These are phyloP conservation scores for Tetrapisispora pingtungensis DNA, from an alignment of 805 yeast species.

Conservation along the genomic window DNA sequence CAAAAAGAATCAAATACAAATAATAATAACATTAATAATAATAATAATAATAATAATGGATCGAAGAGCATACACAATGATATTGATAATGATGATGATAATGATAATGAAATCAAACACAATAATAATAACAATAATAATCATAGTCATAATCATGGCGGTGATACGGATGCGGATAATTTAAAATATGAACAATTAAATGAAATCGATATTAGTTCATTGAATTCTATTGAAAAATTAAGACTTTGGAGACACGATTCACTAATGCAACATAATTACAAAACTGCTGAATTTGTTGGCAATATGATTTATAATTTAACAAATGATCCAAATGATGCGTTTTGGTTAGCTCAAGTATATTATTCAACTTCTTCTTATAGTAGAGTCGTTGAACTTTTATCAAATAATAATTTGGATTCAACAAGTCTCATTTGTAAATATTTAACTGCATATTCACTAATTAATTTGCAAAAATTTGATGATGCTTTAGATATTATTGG, in stretches of 20 bases:
- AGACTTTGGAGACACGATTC: conserved; percentile 93
- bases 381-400: conserved; percentile 64
- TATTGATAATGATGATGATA: background rate
- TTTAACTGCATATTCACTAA: conserved; percentile 63
- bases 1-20: conserved; percentile 11
- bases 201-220: conserved; percentile 18
- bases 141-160: conserved; percentile 1
- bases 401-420: conserved; percentile 42
- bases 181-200: background rate
- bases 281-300: conserved; percentile 83
- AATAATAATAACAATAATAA: too few species aligned
- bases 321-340: conserved; percentile 84
- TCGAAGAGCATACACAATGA: background rate
- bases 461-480: conserved; percentile 68
- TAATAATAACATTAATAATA: background rate
- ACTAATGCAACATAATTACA: conserved; percentile 79
- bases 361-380: conserved; percentile 66
- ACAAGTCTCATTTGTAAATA: conserved; percentile 69
- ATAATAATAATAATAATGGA: background rate
- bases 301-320: conserved; percentile 82
- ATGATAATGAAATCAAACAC: background rate
- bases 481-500: conserved; percentile 84
- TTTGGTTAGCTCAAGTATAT: conserved; percentile 90
- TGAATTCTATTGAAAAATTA: conserved; percentile 72
- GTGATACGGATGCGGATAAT: conserved; percentile 1